Base-by-base conservation (phyloP, 2,329 filamentous ascomycete species). In the Nannizzia gypsea region DNA sequence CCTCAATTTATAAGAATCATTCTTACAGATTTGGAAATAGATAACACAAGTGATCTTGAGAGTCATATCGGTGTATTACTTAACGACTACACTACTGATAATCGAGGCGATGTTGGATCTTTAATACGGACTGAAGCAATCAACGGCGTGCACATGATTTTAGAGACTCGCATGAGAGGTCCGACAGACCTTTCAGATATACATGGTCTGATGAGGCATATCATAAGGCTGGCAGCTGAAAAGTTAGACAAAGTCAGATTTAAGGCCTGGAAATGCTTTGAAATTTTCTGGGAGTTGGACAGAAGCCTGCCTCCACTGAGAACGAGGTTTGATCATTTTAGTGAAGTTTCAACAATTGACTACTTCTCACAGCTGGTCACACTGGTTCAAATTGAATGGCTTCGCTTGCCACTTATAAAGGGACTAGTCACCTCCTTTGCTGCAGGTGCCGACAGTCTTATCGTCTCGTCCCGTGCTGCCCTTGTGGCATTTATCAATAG, bases 21-120 rank as follows among this genome's bases (percentile, higher is more conserved):
- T 40, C 64, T 70, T 64, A 73, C 38, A 9, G 22, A 15, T 26
- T 6, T 17, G 44, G 17, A 20, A n/a, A 20, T 54, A 75, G 74
- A 65, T 60, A 60, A 67, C n/a, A 67, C 66, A 2, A 65, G 70
- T 57, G 59, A 58, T 28, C 62, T 75, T 57, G 62, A 66, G 17
- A 63, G 63, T 6, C 66, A 70, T 57, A 65, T 77, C 24, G 60
- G 71, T 1, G 59, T 60, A 1, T 76, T 76, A 40, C 74, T 99
- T 28, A 87, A 92, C 64, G 91, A 99, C 70, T 97, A 97, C 68
- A 95, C 89, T 0, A 91, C 89, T 2, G 92, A 89, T 65, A 86
- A 91, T 13, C 81, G 90, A 60, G 93, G 93, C 15, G 93, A 99
- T 68, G 81, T 97, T 56, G 93, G 93, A 3, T 95, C 91, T 0